Conservation (phyloP, 495 filamentous ascomycete species). For the Annulohypoxylon bovei region DNA sequence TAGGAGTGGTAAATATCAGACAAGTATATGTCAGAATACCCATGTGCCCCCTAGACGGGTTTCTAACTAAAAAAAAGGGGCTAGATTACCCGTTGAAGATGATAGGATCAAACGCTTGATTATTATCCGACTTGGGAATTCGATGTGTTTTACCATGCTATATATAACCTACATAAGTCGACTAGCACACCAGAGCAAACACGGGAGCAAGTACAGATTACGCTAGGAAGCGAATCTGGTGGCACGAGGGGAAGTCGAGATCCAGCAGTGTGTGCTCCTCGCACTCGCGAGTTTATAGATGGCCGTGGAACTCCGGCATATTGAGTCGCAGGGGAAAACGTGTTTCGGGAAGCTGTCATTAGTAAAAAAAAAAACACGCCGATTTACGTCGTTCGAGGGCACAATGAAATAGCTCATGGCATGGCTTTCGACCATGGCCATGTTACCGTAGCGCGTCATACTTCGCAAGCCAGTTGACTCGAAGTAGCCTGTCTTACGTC, state of each 20-base stretch:
- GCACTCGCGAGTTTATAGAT: neutral
- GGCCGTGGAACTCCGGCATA: neutral
- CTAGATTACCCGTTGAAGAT: neutral
- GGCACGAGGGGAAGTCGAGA: constrained; percentile 13
- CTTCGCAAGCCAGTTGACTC: neutral
- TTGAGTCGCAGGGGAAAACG: neutral
- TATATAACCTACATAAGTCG: neutral
- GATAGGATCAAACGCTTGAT: neutral
- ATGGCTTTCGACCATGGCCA: neutral
- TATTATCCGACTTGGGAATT: neutral
- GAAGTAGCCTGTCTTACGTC: constrained; percentile 14
- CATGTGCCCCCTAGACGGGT: no score
- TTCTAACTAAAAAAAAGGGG: no score
- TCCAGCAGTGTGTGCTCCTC: neutral
- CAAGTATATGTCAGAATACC: neutral
- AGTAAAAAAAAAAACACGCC: neutral
- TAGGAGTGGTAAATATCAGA: neutral
- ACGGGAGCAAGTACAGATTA: constrained; percentile 19
- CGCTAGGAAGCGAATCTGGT: constrained; percentile 19
- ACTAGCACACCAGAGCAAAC: neutral
- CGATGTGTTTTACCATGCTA: neutral
- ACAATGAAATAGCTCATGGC: neutral
- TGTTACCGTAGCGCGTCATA: neutral
- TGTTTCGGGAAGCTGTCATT: neutral
- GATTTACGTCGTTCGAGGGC: neutral